Evolutionary conservation across 176 grass and related monocot genomes (phyloP), one percentile per base, ranked within the genome.

Genomic region (Lolium perenne): DNA sequence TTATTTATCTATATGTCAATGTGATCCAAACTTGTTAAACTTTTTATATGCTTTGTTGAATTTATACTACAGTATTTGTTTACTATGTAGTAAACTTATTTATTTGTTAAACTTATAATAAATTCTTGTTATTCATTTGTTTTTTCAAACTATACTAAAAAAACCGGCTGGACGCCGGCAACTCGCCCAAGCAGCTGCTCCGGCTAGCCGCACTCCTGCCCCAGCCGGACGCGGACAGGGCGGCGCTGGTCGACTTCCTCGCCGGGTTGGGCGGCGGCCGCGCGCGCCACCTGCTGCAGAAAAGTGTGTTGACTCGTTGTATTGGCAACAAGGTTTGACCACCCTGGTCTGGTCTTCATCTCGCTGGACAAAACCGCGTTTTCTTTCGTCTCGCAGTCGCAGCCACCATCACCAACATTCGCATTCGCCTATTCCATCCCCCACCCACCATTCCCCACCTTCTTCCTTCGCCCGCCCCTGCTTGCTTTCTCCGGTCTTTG

Each of bases 231-330:
- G 78, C 79, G 51, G 93, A 95, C 86, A 92, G 79, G 88, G 26
- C 72, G 1, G 91, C 93, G 41, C 78, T 98, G 60, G 88, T 95
- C 3, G 91, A 87, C 64, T 95, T 95, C 82, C 86, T 98, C 41
- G 18, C 64, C 0, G 47, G 25, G 0, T 10, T 86, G 11, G 64
- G 59, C 79, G 35, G 41, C 23, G 61, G 75, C 38, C 80, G 81
- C 46, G 4, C 77, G 74, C 51, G 73, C 54, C 56, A 61, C 58
- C 58, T 21, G 21, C 63, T 35, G 63, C 63, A 16, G 32, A 66
- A 66, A 16, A 2, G 63, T 35, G 32, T 35, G 32, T 35, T 35
- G 63, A 2, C 32, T 35, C 32, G 13, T 29, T 65, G 15, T 26
- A 38, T 14, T 56, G 15, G 35, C 3, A 1, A 69, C 0, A 69